Evolutionary conservation across 805 yeast species (phyloP).

Genomic region (Wickerhamiella hasegawae): DNA sequence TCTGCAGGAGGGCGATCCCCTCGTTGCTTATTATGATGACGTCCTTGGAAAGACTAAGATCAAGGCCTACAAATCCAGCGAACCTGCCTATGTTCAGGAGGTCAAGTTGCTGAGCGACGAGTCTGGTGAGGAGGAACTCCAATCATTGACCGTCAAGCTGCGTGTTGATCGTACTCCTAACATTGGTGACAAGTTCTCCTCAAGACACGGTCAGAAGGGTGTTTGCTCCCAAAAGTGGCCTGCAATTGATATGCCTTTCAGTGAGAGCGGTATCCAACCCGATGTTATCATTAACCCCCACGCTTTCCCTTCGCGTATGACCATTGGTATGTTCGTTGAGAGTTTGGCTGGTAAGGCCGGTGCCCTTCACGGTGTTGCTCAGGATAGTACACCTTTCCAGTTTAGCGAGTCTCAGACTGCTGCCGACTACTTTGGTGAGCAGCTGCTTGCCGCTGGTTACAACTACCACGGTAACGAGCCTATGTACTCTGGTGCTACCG

Average conservation of each 20-base stretch:
- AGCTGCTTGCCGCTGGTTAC: slow-evolving; percentile 72
- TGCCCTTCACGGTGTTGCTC: slow-evolving; percentile 93
- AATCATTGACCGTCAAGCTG: slow-evolving; percentile 71
- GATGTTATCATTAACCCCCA: slow-evolving; percentile 97
- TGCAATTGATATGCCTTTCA: slow-evolving; percentile 88
- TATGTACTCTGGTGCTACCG: slow-evolving; percentile 96
- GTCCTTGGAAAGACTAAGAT: slow-evolving; percentile 79
- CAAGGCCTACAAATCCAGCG: slow-evolving; percentile 84
- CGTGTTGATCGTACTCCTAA: slow-evolving; percentile 83
- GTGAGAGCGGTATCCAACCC: slow-evolving; percentile 92
- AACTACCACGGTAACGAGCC: slow-evolving; percentile 98
- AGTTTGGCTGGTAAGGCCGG: slow-evolving; percentile 98
- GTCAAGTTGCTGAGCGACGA: slow-evolving; percentile 87
- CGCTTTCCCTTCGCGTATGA: slow-evolving; percentile 99
- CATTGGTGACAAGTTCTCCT: slow-evolving; percentile 95
- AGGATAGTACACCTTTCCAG: slow-evolving; percentile 93
- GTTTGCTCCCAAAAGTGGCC: slow-evolving; percentile 99
- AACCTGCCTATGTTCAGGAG: slow-evolving; percentile 89
- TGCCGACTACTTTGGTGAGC: slow-evolving; percentile 95
- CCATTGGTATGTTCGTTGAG: slow-evolving; percentile 98
- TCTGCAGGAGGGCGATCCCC: slow-evolving; percentile 92
- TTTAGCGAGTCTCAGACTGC: slow-evolving; percentile 88
- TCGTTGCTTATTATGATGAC: slow-evolving; percentile 84
- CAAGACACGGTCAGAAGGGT: slow-evolving; percentile 97
- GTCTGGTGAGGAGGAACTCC: slow-evolving; percentile 57